Evolutionary conservation across 176 grass and related monocot genomes (phyloP), one percentile per base, ranked within the genome.

Genomic region (Aegilops longissima): DNA sequence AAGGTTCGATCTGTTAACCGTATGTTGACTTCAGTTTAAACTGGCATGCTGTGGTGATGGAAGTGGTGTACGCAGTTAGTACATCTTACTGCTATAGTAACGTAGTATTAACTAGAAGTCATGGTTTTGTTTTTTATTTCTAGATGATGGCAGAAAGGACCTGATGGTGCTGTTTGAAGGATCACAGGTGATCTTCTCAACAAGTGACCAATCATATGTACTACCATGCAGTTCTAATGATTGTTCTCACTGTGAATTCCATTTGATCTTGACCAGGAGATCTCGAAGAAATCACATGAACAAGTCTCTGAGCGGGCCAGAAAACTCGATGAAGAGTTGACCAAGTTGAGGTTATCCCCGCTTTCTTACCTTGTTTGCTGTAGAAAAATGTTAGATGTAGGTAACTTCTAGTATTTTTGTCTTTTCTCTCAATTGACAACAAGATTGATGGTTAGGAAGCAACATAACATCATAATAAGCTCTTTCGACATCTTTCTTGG

Each of bases 151-250:
- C 80, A 92, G 85, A 85, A 90, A 93, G n/a, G 92, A 94, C 27
- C 69, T 93, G 77, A 92, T 94, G 90, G 88, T 92, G 86, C 78
- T 89, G 3, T 94, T 97, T 90, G 97, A 99, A 93, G 92, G 90
- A 83, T 90, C 92, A 27, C 89, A 97, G 92, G 94, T 96, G 67
- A 86, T 88, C 69, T 87, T 89, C 68, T 84, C n/a, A 82, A 70
- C 16, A 62, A 61, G 13, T 74, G 21, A 31, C 52, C 44, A 35
- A 83, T 54, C 79, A 78, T 66, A 85, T 84, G 38, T 10, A 74
- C 77, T 82, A 70, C 6, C 42, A 8, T 47, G 31, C 47, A 31
- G 6, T 87, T 70, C 66, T 90, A n/a, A 56, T 83, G 12, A 20
- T 73, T 66, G 21, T 80, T 72, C 25, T 84, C 23, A 71, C 36